These are phyloP conservation scores for Arctium minus DNA, from an alignment of 129 eudicot species.

Conservation along the genomic window DNA sequence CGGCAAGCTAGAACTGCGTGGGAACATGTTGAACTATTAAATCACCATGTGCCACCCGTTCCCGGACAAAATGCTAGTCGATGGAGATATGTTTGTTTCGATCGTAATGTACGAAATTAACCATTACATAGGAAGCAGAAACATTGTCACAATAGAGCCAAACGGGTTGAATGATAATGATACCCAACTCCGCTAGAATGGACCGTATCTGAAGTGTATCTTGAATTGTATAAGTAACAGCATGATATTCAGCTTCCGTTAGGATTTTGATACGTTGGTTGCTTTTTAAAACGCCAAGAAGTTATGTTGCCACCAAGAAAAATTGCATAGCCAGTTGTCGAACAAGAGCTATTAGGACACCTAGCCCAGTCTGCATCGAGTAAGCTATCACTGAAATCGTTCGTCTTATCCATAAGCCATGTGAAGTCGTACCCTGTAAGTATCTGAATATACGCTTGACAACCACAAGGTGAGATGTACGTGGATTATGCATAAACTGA, in stretches of 20 bases:
- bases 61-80: neutral
- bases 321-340: neutral
- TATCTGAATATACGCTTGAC: too few species aligned
- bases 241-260: neutral
- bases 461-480: too few species aligned
- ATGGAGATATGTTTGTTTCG: neutral
- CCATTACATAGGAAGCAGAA: neutral
- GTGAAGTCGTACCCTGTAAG: too few species aligned
- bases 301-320: neutral
- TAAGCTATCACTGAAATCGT: neutral
- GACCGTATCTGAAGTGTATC: neutral
- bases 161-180: neutral
- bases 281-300: neutral
- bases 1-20: neutral
- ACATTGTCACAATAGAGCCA: neutral
- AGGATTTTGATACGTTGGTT: neutral
- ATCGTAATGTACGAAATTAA: neutral
- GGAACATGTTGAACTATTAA: neutral
- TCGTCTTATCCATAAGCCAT: too few species aligned
- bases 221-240: neutral
- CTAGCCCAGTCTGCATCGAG: neutral
- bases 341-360: neutral
- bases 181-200: neutral
- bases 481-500: too few species aligned
- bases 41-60: neutral